These are phyloP conservation scores for Cenchrus fungigraminus DNA, from an alignment of 176 grass and related monocot species.

Conservation along the genomic window DNA sequence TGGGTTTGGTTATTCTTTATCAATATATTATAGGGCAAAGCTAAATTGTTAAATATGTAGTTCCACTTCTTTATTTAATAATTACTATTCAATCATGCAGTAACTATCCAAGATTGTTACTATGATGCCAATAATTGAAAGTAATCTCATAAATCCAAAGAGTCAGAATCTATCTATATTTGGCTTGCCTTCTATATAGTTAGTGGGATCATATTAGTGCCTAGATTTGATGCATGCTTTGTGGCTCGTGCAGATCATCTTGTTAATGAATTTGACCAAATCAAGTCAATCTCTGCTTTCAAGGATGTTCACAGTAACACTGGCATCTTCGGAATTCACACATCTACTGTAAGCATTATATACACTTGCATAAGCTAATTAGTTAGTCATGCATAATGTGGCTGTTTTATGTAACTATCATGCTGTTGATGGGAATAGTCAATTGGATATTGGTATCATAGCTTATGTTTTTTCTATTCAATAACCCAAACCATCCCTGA, in stretches of 20 bases:
- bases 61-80: conserved; percentile 19
- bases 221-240: conserved; percentile 41
- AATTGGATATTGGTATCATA: background rate
- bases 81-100: conserved; percentile 4
- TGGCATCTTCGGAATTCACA: conserved; percentile 93
- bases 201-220: conserved; percentile 21
- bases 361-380: background rate
- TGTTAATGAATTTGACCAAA: conserved; percentile 81
- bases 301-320: conserved; percentile 83
- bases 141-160: background rate
- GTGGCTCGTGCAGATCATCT: conserved; percentile 57
- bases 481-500: too few relatives aligned
- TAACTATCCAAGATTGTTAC: background rate
- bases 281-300: conserved; percentile 87
- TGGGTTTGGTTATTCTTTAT: conserved; percentile 23
- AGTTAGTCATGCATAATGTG: background rate
- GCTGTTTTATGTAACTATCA: conserved; percentile 1
- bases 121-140: conserved; percentile 24
- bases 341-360: conserved; percentile 77
- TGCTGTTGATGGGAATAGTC: background rate
- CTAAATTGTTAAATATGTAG: background rate
- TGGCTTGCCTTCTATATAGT: conserved; percentile 24
- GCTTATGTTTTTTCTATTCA: conserved; percentile 8
- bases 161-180: conserved; percentile 26
- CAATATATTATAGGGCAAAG: conserved; percentile 19